phyloP scores from a whole-genome alignment of 208 protist genomes.

The Balamuthia mandrillaris region DNA sequence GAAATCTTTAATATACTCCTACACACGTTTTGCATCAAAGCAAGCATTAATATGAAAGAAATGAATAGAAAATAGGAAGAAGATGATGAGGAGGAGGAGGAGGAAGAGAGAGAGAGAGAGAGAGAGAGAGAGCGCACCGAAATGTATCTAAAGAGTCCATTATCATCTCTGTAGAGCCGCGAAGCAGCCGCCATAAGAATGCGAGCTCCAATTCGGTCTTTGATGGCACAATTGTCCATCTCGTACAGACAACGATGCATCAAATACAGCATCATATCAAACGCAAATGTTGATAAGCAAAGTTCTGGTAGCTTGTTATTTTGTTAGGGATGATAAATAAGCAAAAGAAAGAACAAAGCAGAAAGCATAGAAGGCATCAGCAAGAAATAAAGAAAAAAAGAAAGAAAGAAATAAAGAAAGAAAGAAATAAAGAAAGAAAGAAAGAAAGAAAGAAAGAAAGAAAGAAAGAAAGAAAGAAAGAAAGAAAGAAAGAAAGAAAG shows the following conservation, averaged over 20 bases:
- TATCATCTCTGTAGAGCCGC: conserved; percentile 11
- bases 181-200: conserved; percentile 10
- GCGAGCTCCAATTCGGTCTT: conserved; percentile 10
- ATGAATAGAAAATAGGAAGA: background rate
- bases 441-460: background rate
- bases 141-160: conserved; percentile 22
- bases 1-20: conserved; percentile 35
- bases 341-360: background rate
- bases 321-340: background rate
- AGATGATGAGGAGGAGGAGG: background rate
- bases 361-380: background rate
- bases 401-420: conserved; percentile 26
- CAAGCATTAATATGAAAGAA: background rate
- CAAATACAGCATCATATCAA: conserved; percentile 34
- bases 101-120: background rate
- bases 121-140: background rate
- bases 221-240: background rate
- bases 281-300: conserved; percentile 9
- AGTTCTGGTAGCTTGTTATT: background rate
- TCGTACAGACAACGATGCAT: background rate
- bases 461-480: conserved; percentile 20
- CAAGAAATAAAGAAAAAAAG: background rate
- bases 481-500: background rate
- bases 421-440: background rate
- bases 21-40: too few species aligned